These are phyloP conservation scores for Trichoderma sp. DNA, from an alignment of 2,329 filamentous ascomycete species.

Conservation along the genomic window DNA sequence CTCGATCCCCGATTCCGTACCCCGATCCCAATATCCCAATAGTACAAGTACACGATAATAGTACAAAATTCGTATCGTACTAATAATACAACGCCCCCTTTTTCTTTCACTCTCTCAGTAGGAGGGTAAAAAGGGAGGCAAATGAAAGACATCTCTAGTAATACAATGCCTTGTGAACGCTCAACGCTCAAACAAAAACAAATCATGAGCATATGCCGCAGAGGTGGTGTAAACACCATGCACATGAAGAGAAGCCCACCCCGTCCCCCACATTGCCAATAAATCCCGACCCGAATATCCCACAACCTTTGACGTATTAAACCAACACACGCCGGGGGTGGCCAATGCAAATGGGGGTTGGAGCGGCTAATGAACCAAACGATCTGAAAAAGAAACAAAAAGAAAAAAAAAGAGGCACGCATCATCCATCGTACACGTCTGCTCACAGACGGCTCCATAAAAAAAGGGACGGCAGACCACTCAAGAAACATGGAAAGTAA, in stretches of 20 bases:
- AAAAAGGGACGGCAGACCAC: slow-evolving; percentile 2
- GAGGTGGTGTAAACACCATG: background rate
- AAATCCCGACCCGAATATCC: background rate
- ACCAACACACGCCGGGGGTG: slow-evolving; percentile 3
- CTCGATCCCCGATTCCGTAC: background rate
- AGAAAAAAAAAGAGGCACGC: slow-evolving; percentile 3
- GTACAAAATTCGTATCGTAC: background rate
- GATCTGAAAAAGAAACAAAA: background rate
- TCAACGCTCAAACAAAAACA: slow-evolving; percentile 10
- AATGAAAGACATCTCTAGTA: background rate
- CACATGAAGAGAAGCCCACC: background rate
- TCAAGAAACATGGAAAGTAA: slow-evolving; percentile 1
- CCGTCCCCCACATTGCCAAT: background rate
- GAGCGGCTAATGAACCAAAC: background rate
- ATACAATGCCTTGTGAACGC: slow-evolving; percentile 17
- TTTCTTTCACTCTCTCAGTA: background rate
- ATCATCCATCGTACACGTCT: slow-evolving; percentile 17
- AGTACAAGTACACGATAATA: background rate
- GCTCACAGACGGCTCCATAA: slow-evolving; percentile 16
- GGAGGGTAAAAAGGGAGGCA: background rate
- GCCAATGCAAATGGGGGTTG: background rate
- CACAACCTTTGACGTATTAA: background rate
- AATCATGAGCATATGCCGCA: background rate
- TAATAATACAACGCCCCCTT: background rate
- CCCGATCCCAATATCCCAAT: background rate